Conservation (phyloP, 1,284 basidiomycete species). For the Trametes versicolor region DNA sequence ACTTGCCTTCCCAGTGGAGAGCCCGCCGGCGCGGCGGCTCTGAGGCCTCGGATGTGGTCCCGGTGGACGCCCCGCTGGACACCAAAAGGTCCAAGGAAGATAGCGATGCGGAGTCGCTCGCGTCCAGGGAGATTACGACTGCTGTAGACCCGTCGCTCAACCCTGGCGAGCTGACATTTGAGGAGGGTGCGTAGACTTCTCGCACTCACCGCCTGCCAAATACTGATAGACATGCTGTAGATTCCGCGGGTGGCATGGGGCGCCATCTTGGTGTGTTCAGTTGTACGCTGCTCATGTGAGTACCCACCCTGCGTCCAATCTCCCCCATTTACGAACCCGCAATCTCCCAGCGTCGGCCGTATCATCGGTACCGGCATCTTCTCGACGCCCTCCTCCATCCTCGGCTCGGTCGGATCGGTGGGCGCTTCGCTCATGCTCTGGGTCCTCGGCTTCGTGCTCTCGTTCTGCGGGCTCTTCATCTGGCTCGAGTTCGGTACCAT, state of each 20-base stretch:
- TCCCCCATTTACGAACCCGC: neutral
- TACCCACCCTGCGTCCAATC: neutral
- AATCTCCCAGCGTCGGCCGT: conserved; percentile 52
- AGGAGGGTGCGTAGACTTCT: conserved; percentile 27
- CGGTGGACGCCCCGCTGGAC: conserved; percentile 19
- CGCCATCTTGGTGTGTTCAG: conserved; percentile 45
- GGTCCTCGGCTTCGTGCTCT: conserved; percentile 73
- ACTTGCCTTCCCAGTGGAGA: conserved; percentile 18
- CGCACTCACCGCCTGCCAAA: no score
- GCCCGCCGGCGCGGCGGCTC: conserved; percentile 9
- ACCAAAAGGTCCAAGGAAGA: conserved; percentile 25
- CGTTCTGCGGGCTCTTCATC: conserved; percentile 70
- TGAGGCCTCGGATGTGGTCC: conserved; percentile 8
- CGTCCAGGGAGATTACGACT: conserved; percentile 27
- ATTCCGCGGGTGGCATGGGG: conserved; percentile 44
- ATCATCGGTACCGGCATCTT: conserved; percentile 74
- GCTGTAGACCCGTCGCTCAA: conserved; percentile 27
- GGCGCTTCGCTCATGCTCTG: conserved; percentile 76
- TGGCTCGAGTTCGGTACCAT: conserved; percentile 81
- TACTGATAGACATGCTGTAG: conserved; percentile 21
- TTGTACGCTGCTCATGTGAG: conserved; percentile 45
- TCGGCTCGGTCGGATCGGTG: conserved; percentile 69
- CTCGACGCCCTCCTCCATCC: conserved; percentile 69
- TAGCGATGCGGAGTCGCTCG: conserved; percentile 19
- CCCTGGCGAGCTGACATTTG: conserved; percentile 31